These are phyloP conservation scores for Globisporangium heterothallicum DNA, from an alignment of 352 stramenopile species.

Conservation along the genomic window DNA sequence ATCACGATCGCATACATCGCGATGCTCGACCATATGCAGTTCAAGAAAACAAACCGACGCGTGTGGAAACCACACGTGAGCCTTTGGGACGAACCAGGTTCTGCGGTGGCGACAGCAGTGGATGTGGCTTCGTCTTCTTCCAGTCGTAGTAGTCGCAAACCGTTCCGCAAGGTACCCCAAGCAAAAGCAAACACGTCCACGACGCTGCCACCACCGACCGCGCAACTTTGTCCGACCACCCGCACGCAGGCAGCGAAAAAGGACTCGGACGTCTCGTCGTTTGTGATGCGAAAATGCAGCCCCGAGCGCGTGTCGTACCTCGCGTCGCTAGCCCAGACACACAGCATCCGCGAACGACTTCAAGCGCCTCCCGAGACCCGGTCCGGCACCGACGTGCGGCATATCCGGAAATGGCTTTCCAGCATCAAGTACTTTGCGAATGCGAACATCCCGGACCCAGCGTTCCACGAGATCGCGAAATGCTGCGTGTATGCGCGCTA, in stretches of 20 bases:
- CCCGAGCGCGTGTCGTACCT: conserved; percentile 30
- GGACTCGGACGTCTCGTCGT: conserved; percentile 16
- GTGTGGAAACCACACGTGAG: conserved; percentile 40
- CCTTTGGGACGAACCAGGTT: conserved; percentile 34
- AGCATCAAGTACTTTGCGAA: conserved; percentile 68
- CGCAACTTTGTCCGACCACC: neutral
- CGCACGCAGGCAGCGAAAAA: neutral
- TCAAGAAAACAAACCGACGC: conserved; percentile 28
- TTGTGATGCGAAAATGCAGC: conserved; percentile 34
- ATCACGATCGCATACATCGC: conserved; percentile 57
- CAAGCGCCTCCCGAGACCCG: conserved; percentile 31
- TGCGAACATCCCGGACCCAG: conserved; percentile 38
- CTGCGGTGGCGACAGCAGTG: neutral
- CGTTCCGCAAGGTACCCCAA: neutral
- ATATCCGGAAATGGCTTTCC: conserved; percentile 61
- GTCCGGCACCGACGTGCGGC: conserved; percentile 32
- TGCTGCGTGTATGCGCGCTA: conserved; percentile 37
- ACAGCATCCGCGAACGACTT: conserved; percentile 31
- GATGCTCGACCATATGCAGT: conserved; percentile 44
- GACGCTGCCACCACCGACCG: neutral
- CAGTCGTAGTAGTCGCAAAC: neutral
- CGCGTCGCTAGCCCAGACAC: conserved; percentile 25
- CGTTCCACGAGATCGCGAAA: conserved; percentile 49
- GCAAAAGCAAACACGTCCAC: neutral
- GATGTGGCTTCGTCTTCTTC: neutral